A percentile compares a stretch with the other conserved stretches of the same genome.
phyloP scores from a whole-genome alignment of 108 stramenopile genomes.

The Nitzschia palea region DNA sequence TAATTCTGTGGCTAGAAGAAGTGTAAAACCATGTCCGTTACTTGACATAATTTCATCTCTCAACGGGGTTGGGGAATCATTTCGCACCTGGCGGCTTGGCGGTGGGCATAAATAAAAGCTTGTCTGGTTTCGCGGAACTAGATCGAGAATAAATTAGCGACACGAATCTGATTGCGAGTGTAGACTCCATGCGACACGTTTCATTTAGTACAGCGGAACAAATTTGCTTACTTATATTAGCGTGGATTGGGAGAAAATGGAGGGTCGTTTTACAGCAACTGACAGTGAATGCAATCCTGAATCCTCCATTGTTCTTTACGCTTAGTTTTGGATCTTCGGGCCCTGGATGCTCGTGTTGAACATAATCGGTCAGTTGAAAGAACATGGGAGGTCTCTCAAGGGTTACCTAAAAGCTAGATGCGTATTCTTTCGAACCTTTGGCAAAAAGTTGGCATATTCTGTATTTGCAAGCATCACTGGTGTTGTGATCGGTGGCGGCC shows the following conservation, averaged over 20 bases:
- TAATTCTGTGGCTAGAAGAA: too few species aligned
- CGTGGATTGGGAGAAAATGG: constrained; percentile 91
- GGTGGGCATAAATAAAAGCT: too few species aligned
- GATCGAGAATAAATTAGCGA: too few species aligned
- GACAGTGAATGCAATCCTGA: constrained; percentile 79
- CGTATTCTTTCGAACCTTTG: constrained; percentile 79
- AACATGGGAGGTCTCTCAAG: constrained; percentile 50
- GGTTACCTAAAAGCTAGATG: constrained; percentile 80
- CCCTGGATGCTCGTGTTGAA: constrained; percentile 74
- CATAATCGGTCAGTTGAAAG: constrained; percentile 56
- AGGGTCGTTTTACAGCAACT: constrained; percentile 85
- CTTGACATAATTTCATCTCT: too few species aligned
- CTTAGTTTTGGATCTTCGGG: constrained; percentile 81
- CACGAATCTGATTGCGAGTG: too few species aligned
- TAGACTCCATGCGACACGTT: too few species aligned
- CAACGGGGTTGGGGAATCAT: too few species aligned
- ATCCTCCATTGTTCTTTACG: constrained; percentile 90
- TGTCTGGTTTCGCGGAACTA: too few species aligned
- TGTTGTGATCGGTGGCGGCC: constrained; percentile 79
- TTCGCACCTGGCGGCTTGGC: too few species aligned
- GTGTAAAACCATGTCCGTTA: too few species aligned
- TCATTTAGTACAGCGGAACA: too few species aligned
- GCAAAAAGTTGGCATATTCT: constrained; percentile 86
- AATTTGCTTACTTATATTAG: too few species aligned
- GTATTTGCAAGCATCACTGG: constrained; percentile 77